Evolutionary conservation across 805 yeast species (phyloP).

Genomic region (Brettanomyces nanus): DNA sequence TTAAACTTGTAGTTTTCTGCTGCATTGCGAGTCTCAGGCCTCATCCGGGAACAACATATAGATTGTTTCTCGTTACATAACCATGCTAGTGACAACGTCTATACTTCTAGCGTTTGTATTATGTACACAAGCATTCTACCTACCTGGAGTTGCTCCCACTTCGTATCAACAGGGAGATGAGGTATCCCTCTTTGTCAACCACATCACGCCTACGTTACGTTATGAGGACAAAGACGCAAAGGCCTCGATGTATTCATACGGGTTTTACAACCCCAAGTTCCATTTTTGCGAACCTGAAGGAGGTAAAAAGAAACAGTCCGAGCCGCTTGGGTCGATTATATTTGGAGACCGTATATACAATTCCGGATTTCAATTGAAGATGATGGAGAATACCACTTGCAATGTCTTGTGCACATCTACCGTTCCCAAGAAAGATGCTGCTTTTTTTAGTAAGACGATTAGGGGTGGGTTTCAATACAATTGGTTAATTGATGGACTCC

Average conservation of each 20-base stretch:
- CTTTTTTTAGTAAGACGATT: constrained; percentile 71
- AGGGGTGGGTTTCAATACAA: constrained; percentile 79
- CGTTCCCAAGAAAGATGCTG: constrained; percentile 59
- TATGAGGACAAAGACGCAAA: constrained; percentile 35
- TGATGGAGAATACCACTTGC: constrained; percentile 71
- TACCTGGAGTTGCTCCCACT: constrained; percentile 96
- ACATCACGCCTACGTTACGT: constrained; percentile 69
- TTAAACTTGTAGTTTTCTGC: too few relatives aligned
- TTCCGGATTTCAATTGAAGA: constrained; percentile 76
- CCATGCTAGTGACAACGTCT: too few relatives aligned
- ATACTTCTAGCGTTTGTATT: too few relatives aligned
- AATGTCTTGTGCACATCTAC: constrained; percentile 50
- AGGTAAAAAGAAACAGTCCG: constrained; percentile 68
- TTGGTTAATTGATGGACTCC: constrained; percentile 93
- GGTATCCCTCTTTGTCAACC: constrained; percentile 79
- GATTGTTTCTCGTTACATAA: too few relatives aligned
- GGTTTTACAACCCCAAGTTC: constrained; percentile 75
- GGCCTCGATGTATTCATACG: constrained; percentile 63
- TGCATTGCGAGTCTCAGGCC: too few relatives aligned
- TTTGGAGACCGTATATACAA: constrained; percentile 94
- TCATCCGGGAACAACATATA: too few relatives aligned
- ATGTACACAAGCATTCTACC: constrained; percentile 44
- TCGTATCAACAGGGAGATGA: constrained; percentile 66
- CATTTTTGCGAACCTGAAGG: constrained; percentile 74
- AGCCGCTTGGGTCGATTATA: constrained; percentile 83